Evolutionary conservation across 2,329 filamentous ascomycete genomes (phyloP).

Genomic region (Ambrosiella xylebori): DNA sequence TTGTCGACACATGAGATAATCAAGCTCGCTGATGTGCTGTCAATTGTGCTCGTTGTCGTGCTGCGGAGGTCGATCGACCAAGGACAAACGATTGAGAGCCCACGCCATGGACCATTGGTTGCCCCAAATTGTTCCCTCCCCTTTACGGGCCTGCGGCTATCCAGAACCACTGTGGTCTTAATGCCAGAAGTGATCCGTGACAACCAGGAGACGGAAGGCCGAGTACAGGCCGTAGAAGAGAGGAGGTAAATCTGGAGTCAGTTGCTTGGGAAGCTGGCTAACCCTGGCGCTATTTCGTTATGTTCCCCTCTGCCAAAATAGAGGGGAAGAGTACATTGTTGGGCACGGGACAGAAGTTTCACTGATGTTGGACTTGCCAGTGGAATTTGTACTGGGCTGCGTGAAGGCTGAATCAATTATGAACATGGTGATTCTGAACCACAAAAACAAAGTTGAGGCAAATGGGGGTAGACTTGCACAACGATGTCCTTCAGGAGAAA

Average conservation of each 20-base stretch:
- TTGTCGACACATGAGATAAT: not conserved
- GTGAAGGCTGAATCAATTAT: not conserved
- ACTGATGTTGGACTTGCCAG: not conserved
- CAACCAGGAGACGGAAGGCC: not conserved
- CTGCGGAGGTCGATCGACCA: not conserved
- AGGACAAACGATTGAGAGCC: not conserved
- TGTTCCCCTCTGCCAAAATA: slow-evolving; percentile 2
- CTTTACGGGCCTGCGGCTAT: not conserved
- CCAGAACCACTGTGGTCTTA: not conserved
- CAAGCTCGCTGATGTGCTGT: not conserved
- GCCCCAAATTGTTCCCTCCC: not conserved
- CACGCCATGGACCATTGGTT: not conserved
- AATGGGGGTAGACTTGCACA: not conserved
- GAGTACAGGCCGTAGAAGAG: not conserved
- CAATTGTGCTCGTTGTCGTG: too few relatives aligned
- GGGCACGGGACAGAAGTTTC: not conserved
- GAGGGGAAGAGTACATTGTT: not conserved
- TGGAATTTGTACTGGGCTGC: not conserved
- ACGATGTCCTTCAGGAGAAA: slow-evolving; percentile 2
- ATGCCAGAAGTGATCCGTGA: not conserved
- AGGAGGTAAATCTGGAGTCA: not conserved
- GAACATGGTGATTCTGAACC: not conserved
- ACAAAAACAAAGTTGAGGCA: not conserved
- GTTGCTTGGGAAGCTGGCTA: not conserved
- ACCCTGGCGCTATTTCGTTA: not conserved